Evolutionary conservation across 163 green algal species (phyloP), one percentile per base, ranked within the genome.

Genomic region (Coccomyxa subellipsoidea): DNA sequence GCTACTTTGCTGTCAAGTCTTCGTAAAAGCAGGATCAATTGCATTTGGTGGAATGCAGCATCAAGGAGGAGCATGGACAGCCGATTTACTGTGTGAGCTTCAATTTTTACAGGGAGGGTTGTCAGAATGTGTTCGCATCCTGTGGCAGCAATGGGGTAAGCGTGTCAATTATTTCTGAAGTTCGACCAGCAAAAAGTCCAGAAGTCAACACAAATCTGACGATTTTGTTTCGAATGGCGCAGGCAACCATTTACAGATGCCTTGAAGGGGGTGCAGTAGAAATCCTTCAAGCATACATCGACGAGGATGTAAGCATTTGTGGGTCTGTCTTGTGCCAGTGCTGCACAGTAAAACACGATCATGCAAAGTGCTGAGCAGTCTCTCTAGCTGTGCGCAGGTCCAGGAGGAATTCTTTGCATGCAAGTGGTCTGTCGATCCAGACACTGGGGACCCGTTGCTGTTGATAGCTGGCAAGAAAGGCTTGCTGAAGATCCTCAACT

Each of bases 21-120:
- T 18, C 47, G 47, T 29, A 66, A 18, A 18, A 66, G 12, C 47
- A 66, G 18, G 47, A 29, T 66, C 12, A 29, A 18, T 29, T 66
- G 47, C 47, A 29, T 66, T 18, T 29, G 12, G 21, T 73, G 66
- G 8, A 32, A 35, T n/a, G 66, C 66, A 73, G 66, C 27, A 73
- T 73, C 66, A 73, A 73, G n/a, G 66, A 73, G 66, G 66, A 73
- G 8, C 66, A 73, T n/a, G 66, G 66, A 34, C 21, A 88, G 69
- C 85, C 92, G 1, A 81, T 98, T 18, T 97, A 89, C 71, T 93
- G 93, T 78, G 85, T 94, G 5, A 75, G 81, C 39, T 98, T 96
- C 90, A 97, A 97, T 79, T 82, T 83, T 38, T 77, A 85, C 1
- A 84, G 93, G 66, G 80, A 84, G 0, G 12, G 69, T 0, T 87